These are phyloP conservation scores for Raphanus hybrid DNA, from an alignment of 441 rosid species.

Conservation along the genomic window DNA sequence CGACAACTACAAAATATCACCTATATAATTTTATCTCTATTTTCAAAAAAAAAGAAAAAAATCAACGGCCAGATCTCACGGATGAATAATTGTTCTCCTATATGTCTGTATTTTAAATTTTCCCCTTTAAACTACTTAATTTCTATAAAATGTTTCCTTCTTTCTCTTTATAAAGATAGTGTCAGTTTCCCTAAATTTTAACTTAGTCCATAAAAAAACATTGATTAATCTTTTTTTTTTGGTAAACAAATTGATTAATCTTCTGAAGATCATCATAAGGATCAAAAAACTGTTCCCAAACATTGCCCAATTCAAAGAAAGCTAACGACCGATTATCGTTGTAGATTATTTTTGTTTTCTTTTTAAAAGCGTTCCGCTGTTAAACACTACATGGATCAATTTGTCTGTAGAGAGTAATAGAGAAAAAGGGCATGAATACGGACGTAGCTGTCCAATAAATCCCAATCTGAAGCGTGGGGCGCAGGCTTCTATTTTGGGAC, in stretches of 20 bases:
- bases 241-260: too few species aligned
- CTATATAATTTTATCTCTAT: neutral
- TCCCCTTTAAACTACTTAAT: neutral
- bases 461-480: neutral
- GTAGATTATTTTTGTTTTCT: neutral
- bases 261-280: neutral
- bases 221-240: neutral
- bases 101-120: neutral
- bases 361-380: neutral
- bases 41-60: neutral
- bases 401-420: too few species aligned
- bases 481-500: neutral
- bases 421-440: neutral
- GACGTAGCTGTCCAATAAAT: neutral
- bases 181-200: neutral
- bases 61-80: neutral
- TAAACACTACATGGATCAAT: neutral
- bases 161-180: neutral
- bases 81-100: neutral
- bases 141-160: neutral
- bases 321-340: neutral
- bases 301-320: too few species aligned
- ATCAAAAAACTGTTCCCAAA: too few species aligned
- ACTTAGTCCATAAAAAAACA: neutral
- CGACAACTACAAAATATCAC: neutral